These are phyloP conservation scores for Mimosa pudica DNA, from an alignment of 306 rosid genomes.

Conservation along the genomic window DNA sequence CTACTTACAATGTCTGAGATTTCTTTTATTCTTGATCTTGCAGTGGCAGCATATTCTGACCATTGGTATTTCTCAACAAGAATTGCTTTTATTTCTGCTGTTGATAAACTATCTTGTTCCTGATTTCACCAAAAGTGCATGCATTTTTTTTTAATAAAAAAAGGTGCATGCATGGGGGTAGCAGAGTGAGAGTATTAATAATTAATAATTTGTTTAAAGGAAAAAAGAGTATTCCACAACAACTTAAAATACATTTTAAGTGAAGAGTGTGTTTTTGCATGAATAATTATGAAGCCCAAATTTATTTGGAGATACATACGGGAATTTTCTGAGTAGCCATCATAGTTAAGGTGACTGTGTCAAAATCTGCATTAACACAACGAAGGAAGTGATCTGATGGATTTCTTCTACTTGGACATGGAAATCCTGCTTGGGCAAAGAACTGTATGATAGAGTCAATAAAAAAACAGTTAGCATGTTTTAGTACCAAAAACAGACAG, in stretches of 20 bases:
- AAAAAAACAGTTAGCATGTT: not conserved
- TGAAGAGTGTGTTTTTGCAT: not conserved
- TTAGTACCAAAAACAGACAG: not conserved
- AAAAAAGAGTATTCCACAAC: not conserved
- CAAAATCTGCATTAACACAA: constrained; percentile 88
- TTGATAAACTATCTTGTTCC: constrained; percentile 43
- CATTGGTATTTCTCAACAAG: constrained; percentile 53
- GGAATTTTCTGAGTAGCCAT: constrained; percentile 48
- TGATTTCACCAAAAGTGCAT: constrained; percentile 24
- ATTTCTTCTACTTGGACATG: constrained; percentile 87
- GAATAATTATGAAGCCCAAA: not conserved
- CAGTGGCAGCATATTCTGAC: constrained; percentile 48
- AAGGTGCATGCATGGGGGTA: not conserved
- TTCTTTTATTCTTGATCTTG: constrained; percentile 47
- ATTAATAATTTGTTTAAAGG: not conserved
- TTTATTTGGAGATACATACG: constrained; percentile 35
- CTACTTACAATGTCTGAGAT: constrained; percentile 44
- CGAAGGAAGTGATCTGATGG: constrained; percentile 97
- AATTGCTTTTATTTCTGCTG: constrained; percentile 44
- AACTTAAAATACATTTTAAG: not conserved
- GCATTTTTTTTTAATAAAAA: no score
- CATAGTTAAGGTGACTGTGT: constrained; percentile 51
- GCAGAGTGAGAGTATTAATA: not conserved
- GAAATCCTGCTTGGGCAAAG: constrained; percentile 83
- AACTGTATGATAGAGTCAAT: constrained; percentile 51